Base-by-base conservation (phyloP, 2,329 filamentous ascomycete genomes). In the Cryoendolithus antarcticus region DNA sequence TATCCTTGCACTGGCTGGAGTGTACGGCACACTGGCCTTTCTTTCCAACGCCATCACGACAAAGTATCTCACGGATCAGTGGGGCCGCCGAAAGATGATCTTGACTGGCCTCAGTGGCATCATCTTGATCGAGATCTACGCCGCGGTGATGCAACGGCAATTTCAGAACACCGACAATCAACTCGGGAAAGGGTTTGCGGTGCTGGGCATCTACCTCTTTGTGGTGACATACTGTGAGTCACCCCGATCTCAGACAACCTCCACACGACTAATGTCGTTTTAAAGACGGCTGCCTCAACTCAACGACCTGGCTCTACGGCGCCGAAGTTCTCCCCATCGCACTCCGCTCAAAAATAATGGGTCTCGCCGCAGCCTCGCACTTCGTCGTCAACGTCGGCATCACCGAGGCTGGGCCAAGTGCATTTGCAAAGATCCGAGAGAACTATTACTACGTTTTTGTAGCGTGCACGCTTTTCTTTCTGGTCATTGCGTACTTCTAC, bases 371-470 rank as follows among this genome's bases (percentile, higher is more conserved):
- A 4, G 66, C 68, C 1, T 65, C 64, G 3, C 71, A 74, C 48
- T 57, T 55, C 39, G 54, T 56, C 12, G 69, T 74, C 38, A 75
- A 74, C 44, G 70, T 74, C 27, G 67, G 58, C 4, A 54, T 56
- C 19, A 56, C 52, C 10, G 51, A 55, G 44, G 52, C 51, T 4
- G 71, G 71, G 0, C 71, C 71, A 0, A 71, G 62, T 38, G 71
- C 72, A 0, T 74, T 75, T 47, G 67, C 68, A 9, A 72, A 64
- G 32, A 75, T 76, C 38, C 51, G n/a, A n/a, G 65, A 75, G 47
- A 75, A 74, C 45, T 76, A 75, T 52, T 75, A 75, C 52, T 75
- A 75, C 43, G 71, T 75, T 11, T 75, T 75, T 43, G 70, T 74
- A 2, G 65, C 48, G 4, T 75, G 71, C 47, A 66, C 67, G 2